Evolutionary conservation across 306 rosid genomes (phyloP).

Genomic region (Malus fusca): DNA sequence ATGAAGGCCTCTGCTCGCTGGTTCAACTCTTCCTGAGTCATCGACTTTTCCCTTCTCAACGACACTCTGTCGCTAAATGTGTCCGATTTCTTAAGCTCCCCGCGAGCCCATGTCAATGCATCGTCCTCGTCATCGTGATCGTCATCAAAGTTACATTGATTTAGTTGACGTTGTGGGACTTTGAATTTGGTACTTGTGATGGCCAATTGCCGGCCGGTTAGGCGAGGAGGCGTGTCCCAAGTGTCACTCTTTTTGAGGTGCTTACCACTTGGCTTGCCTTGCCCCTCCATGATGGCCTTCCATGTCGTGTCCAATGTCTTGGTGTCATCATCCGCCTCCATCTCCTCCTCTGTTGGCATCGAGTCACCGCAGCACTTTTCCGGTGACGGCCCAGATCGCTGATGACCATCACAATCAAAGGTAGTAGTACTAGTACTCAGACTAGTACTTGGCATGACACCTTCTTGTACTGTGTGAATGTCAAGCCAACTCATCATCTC

Average conservation of each 20-base stretch:
- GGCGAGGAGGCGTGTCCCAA: constrained; percentile 30
- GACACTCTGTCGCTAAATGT: constrained; percentile 52
- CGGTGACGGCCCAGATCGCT: constrained; percentile 8
- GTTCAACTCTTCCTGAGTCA: constrained; percentile 63
- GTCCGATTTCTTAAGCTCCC: constrained; percentile 58
- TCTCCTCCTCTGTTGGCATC: constrained; percentile 1
- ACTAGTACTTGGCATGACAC: neutral
- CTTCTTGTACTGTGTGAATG: neutral
- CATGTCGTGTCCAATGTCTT: constrained; percentile 52
- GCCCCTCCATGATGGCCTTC: constrained; percentile 43
- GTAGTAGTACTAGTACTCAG: neutral
- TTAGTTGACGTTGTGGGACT: neutral
- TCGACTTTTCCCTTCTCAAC: constrained; percentile 58
- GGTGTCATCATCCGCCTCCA: constrained; percentile 6
- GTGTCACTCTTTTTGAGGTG: constrained; percentile 47
- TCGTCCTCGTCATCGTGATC: constrained; percentile 28
- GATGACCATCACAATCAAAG: neutral
- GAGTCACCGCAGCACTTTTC: constrained; percentile 20
- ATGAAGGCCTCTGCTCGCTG: constrained; percentile 63
- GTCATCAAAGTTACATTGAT: neutral
- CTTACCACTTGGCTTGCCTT: constrained; percentile 14
- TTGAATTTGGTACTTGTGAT: neutral
- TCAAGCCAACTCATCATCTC: constrained; percentile 12
- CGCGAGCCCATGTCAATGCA: constrained; percentile 48
- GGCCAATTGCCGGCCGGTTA: neutral